Conservation (phyloP, 306 rosid species). For the Lablab purpureus region DNA sequence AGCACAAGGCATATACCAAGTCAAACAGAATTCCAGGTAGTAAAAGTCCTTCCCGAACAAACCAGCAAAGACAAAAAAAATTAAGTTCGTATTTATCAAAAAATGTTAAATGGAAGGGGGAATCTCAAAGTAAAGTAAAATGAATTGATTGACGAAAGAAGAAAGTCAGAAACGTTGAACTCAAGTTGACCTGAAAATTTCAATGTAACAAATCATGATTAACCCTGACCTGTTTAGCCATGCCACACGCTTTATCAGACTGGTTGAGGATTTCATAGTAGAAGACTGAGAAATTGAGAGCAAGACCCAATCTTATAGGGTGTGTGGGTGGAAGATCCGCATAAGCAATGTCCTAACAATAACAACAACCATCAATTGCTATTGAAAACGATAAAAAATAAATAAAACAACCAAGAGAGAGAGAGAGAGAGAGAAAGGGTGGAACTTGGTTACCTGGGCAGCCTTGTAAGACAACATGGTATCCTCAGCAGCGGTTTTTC, state of each 20-base stretch:
- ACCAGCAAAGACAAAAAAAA: not conserved
- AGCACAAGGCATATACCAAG: slow-evolving; percentile 24
- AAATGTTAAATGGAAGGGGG: not conserved
- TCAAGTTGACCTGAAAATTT: slow-evolving; percentile 31
- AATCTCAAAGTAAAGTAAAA: slow-evolving; percentile 3
- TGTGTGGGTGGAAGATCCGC: slow-evolving; percentile 81
- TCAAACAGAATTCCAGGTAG: slow-evolving; percentile 35
- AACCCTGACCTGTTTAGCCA: slow-evolving; percentile 79
- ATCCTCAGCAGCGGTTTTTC: slow-evolving; percentile 75
- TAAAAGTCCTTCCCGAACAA: slow-evolving; percentile 11
- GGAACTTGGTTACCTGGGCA: slow-evolving; percentile 59
- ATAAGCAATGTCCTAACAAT: slow-evolving; percentile 61
- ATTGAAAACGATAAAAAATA: not conserved
- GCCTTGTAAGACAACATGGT: slow-evolving; percentile 81
- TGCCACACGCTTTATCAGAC: slow-evolving; percentile 77
- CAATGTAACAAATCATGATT: not conserved
- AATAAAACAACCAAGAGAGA: too few species aligned
- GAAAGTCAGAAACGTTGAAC: not conserved
- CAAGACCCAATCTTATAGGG: slow-evolving; percentile 83
- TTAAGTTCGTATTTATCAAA: not conserved
- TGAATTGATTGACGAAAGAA: not conserved
- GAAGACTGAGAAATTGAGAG: slow-evolving; percentile 80
- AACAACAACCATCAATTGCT: not conserved
- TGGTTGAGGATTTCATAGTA: slow-evolving; percentile 83
- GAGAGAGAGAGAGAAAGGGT: not conserved